These are phyloP conservation scores for Grammothele lineata DNA, from an alignment of 768 basidiomycete species.

Conservation along the genomic window DNA sequence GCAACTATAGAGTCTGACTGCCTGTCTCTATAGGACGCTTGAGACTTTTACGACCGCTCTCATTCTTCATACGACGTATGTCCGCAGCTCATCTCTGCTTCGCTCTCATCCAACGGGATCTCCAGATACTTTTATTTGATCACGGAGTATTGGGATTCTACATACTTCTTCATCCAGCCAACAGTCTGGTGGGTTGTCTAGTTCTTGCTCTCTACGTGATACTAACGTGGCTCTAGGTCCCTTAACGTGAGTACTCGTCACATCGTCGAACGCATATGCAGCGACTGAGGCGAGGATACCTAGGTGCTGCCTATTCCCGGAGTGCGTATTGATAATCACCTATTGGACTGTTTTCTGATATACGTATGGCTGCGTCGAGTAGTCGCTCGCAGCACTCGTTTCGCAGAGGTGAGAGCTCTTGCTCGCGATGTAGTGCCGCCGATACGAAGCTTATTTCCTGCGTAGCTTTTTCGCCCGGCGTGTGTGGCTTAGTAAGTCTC, in stretches of 20 bases:
- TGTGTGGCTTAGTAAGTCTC: slow-evolving; percentile 2
- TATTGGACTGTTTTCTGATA: not conserved
- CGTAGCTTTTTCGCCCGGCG: slow-evolving; percentile 5
- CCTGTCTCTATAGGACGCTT: not conserved
- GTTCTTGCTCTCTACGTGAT: not conserved
- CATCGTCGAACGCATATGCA: not conserved
- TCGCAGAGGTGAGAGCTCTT: not conserved
- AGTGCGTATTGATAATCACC: not conserved
- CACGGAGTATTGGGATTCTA: not conserved
- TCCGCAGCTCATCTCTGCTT: not conserved
- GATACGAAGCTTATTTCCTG: not conserved
- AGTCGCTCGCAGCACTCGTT: slow-evolving; percentile 3
- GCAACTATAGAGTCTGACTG: not conserved
- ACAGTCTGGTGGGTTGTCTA: not conserved
- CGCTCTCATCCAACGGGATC: no score
- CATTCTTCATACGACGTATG: slow-evolving; percentile 1
- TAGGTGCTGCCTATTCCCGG: slow-evolving; percentile 2
- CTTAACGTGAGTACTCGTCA: not conserved
- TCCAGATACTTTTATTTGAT: slow-evolving; percentile 1
- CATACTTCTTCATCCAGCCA: not conserved
- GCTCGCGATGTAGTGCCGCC: no score
- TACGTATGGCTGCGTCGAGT: not conserved
- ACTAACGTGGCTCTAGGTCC: not conserved
- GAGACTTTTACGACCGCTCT: slow-evolving; percentile 1
- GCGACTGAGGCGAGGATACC: not conserved